Base-by-base conservation (phyloP, 805 yeast species). In the Lipomyces oligophaga region DNA sequence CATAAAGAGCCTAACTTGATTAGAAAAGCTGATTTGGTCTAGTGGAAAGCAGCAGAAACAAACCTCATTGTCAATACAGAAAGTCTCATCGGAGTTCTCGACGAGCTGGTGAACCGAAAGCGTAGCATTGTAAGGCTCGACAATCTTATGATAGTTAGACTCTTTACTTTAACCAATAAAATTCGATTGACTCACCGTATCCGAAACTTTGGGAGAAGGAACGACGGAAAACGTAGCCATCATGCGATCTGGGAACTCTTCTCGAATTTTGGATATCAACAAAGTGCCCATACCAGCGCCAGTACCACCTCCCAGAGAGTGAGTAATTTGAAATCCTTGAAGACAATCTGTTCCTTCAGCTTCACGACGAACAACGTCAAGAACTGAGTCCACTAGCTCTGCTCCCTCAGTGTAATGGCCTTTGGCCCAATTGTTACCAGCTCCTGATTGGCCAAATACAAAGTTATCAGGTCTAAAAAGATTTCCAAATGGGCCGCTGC, bases 371-470 rank as follows among this genome's bases (percentile, higher is more conserved):
- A 88, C 80, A 28, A 85, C 93, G 58, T 88, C 97, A 76, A 89
- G 70, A 21, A 88, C 96, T 15, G 93, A 79, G 63, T 89, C 96
- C 41, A 88, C 89, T 59, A 88, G 76, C 73, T 88, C 97, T 3
- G 96, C 96, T 60, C 97, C 97, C 68, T 88, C 97, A 34, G 97
- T 88, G 73, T 88, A 88, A 71, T 83, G 94, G 64, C 97, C 97
- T 67, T 87, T 89, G 51, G 97, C 97, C 96, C 96, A 88, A 59
- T 85, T 94, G 66, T 88, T 88, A 59, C 96, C 97, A 2, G 97
- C 97, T 22, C 95, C 86, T 35, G 90, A 81, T 68, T 86, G 93
- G 39, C 96, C 96, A 60, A 81, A 82, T 56, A 88, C 84, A 61
- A 80, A 78, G 70, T 89, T 88, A 65, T 88, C 97, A 26, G 97